Conservation (phyloP, 768 basidiomycete genomes). For the Imleria badia region DNA sequence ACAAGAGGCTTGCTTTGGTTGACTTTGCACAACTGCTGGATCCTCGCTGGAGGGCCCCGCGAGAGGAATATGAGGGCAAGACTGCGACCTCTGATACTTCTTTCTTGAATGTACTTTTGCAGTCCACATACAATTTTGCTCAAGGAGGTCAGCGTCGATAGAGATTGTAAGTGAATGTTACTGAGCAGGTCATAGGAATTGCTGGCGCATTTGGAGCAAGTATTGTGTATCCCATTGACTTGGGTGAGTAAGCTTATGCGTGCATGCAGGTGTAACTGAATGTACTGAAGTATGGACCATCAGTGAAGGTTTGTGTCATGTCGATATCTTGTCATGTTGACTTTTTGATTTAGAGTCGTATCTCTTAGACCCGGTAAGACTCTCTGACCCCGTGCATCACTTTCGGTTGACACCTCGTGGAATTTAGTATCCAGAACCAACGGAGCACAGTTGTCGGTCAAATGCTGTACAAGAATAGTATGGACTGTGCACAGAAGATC, state of each 20-base stretch:
- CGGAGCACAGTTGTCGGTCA: constrained; percentile 96
- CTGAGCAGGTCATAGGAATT: constrained; percentile 52
- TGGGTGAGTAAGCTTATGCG: constrained; percentile 53
- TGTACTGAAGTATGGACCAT: constrained; percentile 9
- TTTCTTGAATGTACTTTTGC: constrained; percentile 53
- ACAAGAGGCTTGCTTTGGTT: constrained; percentile 72
- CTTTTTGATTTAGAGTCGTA: constrained; percentile 5
- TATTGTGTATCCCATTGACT: constrained; percentile 96
- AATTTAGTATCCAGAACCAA: constrained; percentile 90
- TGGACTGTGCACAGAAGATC: constrained; percentile 93
- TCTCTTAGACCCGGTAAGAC: constrained; percentile 56
- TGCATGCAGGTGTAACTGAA: neutral
- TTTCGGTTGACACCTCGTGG: constrained; percentile 2
- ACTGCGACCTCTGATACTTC: constrained; percentile 35
- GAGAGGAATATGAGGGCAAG: constrained; percentile 46
- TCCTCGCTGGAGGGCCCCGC: constrained; percentile 80
- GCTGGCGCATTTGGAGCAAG: constrained; percentile 95
- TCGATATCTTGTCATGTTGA: neutral
- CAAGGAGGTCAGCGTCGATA: constrained; percentile 63
- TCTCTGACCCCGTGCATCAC: neutral
- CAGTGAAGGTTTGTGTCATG: constrained; percentile 66
- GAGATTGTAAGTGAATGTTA: neutral
- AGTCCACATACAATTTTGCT: constrained; percentile 83
- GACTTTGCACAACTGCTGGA: constrained; percentile 95
- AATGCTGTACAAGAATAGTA: constrained; percentile 92